phyloP scores from a whole-genome alignment of 495 filamentous ascomycete species.

The Penicillium soppii region DNA sequence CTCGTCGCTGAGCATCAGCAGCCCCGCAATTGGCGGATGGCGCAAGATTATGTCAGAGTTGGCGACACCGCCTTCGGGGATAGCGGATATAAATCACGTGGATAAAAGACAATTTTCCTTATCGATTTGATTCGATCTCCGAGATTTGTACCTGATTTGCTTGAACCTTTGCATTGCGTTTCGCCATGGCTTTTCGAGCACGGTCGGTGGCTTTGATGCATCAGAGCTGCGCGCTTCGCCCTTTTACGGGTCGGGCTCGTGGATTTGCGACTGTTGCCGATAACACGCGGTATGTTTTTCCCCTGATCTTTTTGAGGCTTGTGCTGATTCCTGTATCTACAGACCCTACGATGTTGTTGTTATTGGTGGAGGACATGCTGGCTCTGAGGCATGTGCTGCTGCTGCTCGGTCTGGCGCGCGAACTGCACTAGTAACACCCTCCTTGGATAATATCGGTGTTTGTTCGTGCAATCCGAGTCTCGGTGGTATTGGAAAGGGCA shows the following conservation, averaged over 20 bases:
- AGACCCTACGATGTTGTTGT: constrained; percentile 91
- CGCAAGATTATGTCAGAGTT: constrained; percentile 31
- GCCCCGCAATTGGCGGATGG: constrained; percentile 43
- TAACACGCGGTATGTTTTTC: constrained; percentile 37
- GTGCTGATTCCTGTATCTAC: constrained; percentile 3
- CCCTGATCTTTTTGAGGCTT: not conserved
- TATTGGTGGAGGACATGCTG: constrained; percentile 94
- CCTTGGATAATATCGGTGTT: constrained; percentile 82
- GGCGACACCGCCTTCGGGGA: constrained; percentile 22
- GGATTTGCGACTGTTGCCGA: constrained; percentile 50
- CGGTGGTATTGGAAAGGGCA: constrained; percentile 98
- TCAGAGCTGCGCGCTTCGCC: constrained; percentile 30
- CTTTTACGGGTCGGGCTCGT: constrained; percentile 22
- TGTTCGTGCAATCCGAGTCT: constrained; percentile 98
- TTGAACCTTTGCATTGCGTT: constrained; percentile 2
- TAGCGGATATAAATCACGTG: constrained; percentile 27
- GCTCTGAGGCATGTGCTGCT: constrained; percentile 91
- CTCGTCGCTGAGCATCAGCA: constrained; percentile 44
- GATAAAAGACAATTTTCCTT: constrained; percentile 16
- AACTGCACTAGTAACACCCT: constrained; percentile 87
- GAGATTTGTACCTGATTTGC: not conserved
- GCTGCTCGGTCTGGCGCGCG: constrained; percentile 86
- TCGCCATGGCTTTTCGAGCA: constrained; percentile 38
- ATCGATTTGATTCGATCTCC: constrained; percentile 8
- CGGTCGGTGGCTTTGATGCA: constrained; percentile 30